These are phyloP conservation scores for Citrus glauca DNA, from an alignment of 345 rosid species.

Conservation along the genomic window DNA sequence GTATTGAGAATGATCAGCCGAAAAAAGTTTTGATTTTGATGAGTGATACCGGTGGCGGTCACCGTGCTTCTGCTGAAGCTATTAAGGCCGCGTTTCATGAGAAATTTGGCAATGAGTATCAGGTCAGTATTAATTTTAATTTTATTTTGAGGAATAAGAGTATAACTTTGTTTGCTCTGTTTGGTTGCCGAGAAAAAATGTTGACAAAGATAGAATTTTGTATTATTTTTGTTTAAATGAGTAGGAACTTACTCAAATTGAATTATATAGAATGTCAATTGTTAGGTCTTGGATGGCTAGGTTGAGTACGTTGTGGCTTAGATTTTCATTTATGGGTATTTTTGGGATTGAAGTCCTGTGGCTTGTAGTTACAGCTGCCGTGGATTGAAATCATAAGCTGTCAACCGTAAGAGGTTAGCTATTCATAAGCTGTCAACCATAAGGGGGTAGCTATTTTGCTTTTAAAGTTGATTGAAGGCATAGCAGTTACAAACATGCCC, in stretches of 20 bases:
- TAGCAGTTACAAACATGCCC: not conserved
- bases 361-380: not conserved
- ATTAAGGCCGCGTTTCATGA: conserved; percentile 81
- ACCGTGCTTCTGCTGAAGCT: conserved; percentile 98
- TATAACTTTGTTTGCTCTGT: not conserved
- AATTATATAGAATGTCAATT: not conserved
- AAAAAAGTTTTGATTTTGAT: conserved; percentile 92
- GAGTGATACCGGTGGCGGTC: conserved; percentile 99
- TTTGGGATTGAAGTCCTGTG: not conserved
- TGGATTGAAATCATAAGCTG: not conserved
- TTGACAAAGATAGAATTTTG: not conserved
- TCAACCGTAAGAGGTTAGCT: not conserved
- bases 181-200: conserved; percentile 8
- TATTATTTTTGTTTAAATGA: not conserved
- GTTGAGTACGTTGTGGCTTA: not conserved
- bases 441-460: not conserved
- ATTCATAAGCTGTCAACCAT: not conserved
- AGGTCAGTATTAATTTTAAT: conserved; percentile 46
- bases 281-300: not conserved
- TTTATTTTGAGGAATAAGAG: not conserved
- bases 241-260: not conserved
- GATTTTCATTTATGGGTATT: not conserved
- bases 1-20: conserved; percentile 43
- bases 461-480: not conserved
- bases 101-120: conserved; percentile 86